Base-by-base conservation (phyloP, 108 stramenopile genomes). In the Stephanodiscus minutulus region DNA sequence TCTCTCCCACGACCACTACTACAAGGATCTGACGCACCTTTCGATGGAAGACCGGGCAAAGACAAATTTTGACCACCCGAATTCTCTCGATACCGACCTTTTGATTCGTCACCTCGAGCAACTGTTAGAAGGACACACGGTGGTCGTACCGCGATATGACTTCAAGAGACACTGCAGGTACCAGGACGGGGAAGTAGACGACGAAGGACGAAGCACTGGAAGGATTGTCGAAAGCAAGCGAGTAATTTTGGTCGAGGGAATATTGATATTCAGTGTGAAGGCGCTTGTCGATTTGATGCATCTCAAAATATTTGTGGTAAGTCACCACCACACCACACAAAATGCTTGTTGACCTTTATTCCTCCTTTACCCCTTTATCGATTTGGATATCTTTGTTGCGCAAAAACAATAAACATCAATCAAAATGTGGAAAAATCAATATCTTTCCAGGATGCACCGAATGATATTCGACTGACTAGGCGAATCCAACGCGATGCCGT, bases 61-160 rank as follows among this genome's bases (percentile, higher is more conserved):
- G 39, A 85, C 72, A 7, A 98, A 98, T 63, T 98, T 97, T 62
- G 98, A 98, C 72, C 98, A 98, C 58, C 98, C 98, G 20, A 86
- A 94, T 53, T 79, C 91, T 41, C 72, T 98, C n/a, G 98, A 98
- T 36, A 97, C 97, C 7, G 83, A 83, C 18, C 66, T 98, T 43
- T 73, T 98, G 29, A 83, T 94, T 15, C 35, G 88, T 48, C 96
- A 98, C 49, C 37, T 98, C n/a, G 61, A 68, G 46, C 59, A 81
- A 41, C 75, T 98, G 5, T 81, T 87, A 48, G 47, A 62, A 36
- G 97, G 97, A 25, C 64, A 85, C 18, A 41, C 77, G 0, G 91
- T 94, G 4, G 72, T 82, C 18, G 82, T 97, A 8, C 98, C 98
- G 1, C 86, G 68, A n/a, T 98, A 97, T 67, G 96, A 97, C 70